Evolutionary conservation across 192 early-diverging fungal genomes (phyloP).

Genomic region (Funneliformis mosseae): DNA sequence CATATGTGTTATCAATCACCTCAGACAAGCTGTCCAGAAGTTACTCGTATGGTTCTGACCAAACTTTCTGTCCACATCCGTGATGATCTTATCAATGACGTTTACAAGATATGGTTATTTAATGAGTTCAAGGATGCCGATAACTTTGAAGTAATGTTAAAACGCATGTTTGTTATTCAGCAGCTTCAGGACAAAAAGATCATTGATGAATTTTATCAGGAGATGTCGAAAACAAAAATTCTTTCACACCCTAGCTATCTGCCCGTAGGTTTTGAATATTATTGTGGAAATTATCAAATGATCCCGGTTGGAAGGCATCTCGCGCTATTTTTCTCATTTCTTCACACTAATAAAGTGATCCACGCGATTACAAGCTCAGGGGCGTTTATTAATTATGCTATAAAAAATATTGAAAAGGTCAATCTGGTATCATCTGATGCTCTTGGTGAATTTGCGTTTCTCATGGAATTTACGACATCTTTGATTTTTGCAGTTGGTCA

Average conservation of each 20-base stretch:
- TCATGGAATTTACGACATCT: slow-evolving; percentile 17
- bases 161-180: slow-evolving; percentile 34
- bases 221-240: not conserved
- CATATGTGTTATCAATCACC: slow-evolving; percentile 27
- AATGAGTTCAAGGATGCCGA: slow-evolving; percentile 23
- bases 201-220: not conserved
- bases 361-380: not conserved
- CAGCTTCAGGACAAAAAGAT: not conserved
- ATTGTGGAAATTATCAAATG: not conserved
- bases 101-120: slow-evolving; percentile 8
- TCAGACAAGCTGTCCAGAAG: slow-evolving; percentile 22
- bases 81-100: not conserved
- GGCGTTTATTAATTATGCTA: slow-evolving; percentile 12
- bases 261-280: slow-evolving; percentile 9
- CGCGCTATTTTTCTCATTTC: not conserved
- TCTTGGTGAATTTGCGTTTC: slow-evolving; percentile 17
- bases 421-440: not conserved
- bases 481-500: not conserved
- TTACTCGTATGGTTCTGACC: not conserved
- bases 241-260: not conserved
- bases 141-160: slow-evolving; percentile 39
- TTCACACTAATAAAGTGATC: not conserved
- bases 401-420: slow-evolving; percentile 1
- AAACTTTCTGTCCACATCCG: not conserved
- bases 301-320: slow-evolving; percentile 13